Evolutionary conservation across 345 rosid genomes (phyloP), one percentile per base, ranked within the genome.

Genomic region (Populus simonii): DNA sequence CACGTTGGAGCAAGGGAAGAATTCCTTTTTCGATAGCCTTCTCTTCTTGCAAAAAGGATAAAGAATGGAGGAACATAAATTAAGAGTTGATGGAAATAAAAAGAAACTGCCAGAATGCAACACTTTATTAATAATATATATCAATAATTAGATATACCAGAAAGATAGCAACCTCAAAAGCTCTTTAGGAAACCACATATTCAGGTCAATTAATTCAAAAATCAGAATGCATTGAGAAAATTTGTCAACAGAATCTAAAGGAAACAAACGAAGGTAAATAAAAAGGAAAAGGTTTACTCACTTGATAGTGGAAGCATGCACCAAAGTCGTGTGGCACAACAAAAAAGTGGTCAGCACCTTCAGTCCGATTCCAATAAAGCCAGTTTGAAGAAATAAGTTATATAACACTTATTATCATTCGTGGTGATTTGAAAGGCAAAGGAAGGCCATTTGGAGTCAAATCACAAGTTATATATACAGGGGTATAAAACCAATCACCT

Each of bases 21-120:
- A 95, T 95, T 53, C 99, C 99, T 71, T 96, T 82, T 80, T 91
- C 89, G 49, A 90, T 82, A 10, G 97, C 99, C 80, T 92, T 95
- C 90, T 93, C 99, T 83, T 95, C 99, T 96, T 95, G 81, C 70
- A 79, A 71, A 80, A 70, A 15, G 23, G 25, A 47, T 1, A 6
- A 59, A 29, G n/a, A 25, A n/a, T 18, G 57, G 10, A 6, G 11
- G 25, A 59, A 1, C 74, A 45, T 41, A 13, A 72, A 36, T 25
- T 22, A 9, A 43, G 23, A 68, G 15, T 45, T 45, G 17, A 45
- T 45, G 49, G 49, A 45, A 45, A 12, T 45, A 45, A 45, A 45
- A 45, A 45, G 49, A 45, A 36, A 45, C 0, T 45, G 5, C 17
- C 5, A 45, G 49, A 45, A 45, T 45, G 49, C 49, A 45, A 45